These are phyloP conservation scores for Turnera subulata DNA, from an alignment of 345 rosid genomes.

Conservation along the genomic window DNA sequence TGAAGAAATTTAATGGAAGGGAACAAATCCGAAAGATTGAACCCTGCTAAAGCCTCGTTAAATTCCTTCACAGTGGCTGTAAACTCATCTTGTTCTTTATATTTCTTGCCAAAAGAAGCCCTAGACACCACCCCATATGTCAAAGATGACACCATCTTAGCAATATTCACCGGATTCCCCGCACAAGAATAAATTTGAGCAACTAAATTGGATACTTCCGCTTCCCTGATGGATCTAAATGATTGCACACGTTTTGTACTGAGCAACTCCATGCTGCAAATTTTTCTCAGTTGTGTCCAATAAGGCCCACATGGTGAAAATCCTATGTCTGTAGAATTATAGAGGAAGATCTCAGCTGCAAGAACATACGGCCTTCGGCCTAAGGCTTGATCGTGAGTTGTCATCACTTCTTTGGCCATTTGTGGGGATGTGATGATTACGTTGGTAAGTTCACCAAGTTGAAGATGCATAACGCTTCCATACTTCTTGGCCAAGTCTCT, in stretches of 20 bases:
- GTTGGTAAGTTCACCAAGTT: conserved; percentile 4
- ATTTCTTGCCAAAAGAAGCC: conserved; percentile 25
- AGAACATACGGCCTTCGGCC: neutral
- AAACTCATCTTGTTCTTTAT: conserved; percentile 22
- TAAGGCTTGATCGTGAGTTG: neutral
- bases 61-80: neutral
- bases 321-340: neutral
- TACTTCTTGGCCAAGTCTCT: neutral
- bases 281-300: conserved; percentile 7
- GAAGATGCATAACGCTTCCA: conserved; percentile 4
- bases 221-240: neutral
- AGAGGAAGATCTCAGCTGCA: neutral
- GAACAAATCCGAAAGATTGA: conserved; percentile 22
- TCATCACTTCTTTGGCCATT: conserved; percentile 5
- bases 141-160: conserved; percentile 5
- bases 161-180: conserved; percentile 22
- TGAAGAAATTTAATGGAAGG: conserved; percentile 4
- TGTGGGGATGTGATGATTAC: conserved; percentile 2
- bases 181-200: neutral
- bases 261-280: neutral
- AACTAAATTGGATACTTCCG: neutral
- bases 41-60: conserved; percentile 10
- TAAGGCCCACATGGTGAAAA: neutral
- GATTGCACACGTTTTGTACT: conserved; percentile 3
- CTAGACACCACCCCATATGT: conserved; percentile 16